phyloP scores from a whole-genome alignment of 352 stramenopile genomes.

The Phytopythium cucurbitacearum region DNA sequence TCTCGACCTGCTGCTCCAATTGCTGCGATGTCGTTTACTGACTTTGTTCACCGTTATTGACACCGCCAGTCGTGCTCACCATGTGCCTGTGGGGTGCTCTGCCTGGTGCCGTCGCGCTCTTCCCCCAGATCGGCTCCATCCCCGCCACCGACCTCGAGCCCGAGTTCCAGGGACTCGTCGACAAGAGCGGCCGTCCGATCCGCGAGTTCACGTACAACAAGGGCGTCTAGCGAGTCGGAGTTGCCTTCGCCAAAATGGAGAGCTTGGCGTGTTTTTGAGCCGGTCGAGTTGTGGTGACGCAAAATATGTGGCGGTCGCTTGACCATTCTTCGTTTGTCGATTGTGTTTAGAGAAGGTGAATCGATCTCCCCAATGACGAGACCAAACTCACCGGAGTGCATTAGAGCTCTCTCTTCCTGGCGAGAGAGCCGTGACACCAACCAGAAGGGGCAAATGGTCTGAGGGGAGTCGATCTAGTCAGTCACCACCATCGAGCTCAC shows the following conservation, averaged over 20 bases:
- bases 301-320: too few species aligned
- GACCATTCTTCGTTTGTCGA: not conserved
- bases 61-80: constrained; percentile 51
- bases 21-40: not conserved
- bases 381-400: constrained; percentile 32
- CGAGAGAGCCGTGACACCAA: constrained; percentile 23
- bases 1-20: not conserved
- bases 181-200: constrained; percentile 53
- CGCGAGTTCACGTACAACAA: constrained; percentile 81
- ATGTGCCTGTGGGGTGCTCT: constrained; percentile 77
- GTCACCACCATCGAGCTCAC: not conserved
- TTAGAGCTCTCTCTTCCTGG: constrained; percentile 33
- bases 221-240: constrained; percentile 43
- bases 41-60: constrained; percentile 3
- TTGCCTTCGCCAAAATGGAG: not conserved
- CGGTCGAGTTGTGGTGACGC: too few species aligned
- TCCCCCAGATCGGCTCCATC: constrained; percentile 77
- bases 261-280: not conserved
- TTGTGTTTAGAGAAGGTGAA: not conserved
- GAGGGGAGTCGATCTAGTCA: not conserved
- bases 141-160: constrained; percentile 54
- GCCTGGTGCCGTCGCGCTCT: constrained; percentile 73
- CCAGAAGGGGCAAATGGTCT: constrained; percentile 5
- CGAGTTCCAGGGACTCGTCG: constrained; percentile 52
- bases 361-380: constrained; percentile 26